phyloP scores from a whole-genome alignment of 768 basidiomycete species.

The Suillus discolor region DNA sequence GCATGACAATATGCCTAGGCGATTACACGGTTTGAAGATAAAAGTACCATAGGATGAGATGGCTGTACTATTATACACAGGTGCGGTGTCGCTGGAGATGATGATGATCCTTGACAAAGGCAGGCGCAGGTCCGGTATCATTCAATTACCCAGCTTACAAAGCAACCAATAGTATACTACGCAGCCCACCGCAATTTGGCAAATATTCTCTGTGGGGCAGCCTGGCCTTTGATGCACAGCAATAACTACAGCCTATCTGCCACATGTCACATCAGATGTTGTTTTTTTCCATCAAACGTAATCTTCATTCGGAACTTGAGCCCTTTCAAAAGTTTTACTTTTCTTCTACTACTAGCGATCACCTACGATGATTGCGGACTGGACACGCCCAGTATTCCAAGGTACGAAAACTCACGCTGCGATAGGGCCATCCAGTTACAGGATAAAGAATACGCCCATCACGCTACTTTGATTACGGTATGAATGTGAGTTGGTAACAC shows the following conservation, averaged over 20 bases:
- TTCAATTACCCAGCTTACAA: constrained; percentile 4
- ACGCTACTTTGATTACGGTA: background rate
- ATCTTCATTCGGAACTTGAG: background rate
- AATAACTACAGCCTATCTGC: background rate
- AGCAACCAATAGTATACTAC: background rate
- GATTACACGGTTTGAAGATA: background rate
- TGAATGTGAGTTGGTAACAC: background rate
- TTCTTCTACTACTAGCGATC: background rate
- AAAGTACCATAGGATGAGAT: constrained; percentile 2
- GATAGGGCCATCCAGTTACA: background rate
- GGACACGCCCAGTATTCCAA: background rate
- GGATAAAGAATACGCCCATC: too few relatives aligned
- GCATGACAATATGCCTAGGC: constrained; percentile 29
- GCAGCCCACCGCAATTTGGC: too few relatives aligned
- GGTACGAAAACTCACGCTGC: background rate
- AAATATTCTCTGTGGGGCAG: too few relatives aligned
- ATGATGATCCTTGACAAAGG: background rate
- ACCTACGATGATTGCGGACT: background rate
- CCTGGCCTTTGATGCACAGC: background rate
- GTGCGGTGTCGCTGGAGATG: constrained; percentile 7
- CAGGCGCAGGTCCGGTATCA: background rate
- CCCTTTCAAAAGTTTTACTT: background rate
- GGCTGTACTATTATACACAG: constrained; percentile 1
- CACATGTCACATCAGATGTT: background rate
- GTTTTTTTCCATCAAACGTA: background rate